phyloP scores from a whole-genome alignment of 2,329 filamentous ascomycete genomes.

The Leptographium flavum region DNA sequence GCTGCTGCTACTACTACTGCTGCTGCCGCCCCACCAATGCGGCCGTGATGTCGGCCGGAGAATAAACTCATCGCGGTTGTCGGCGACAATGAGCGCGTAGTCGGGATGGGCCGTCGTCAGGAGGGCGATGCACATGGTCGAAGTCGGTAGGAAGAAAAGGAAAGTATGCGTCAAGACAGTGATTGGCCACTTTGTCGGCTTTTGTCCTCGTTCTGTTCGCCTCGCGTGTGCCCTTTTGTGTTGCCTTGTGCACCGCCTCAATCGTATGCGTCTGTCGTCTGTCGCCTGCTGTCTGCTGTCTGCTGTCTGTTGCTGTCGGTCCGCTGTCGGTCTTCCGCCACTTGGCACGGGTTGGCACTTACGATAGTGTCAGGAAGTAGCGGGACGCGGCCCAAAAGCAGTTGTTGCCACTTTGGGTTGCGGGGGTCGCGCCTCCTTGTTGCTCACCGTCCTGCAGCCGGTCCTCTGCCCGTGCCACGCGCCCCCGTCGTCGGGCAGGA shows the following conservation, averaged over 20 bases:
- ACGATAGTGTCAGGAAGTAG: neutral
- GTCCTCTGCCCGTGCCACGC: neutral
- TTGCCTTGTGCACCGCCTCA: too few species aligned
- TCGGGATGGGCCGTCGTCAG: slow-evolving; percentile 61
- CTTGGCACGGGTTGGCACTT: too few species aligned
- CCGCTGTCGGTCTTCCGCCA: too few species aligned
- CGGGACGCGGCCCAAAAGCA: neutral
- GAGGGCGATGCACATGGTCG: slow-evolving; percentile 61
- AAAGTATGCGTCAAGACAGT: too few species aligned
- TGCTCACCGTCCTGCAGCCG: too few species aligned
- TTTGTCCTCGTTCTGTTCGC: neutral
- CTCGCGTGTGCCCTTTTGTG: too few species aligned
- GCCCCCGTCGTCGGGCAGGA: neutral
- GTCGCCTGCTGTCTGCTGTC: too few species aligned
- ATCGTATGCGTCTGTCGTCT: too few species aligned
- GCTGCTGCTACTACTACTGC: neutral
- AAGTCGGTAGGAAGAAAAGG: too few species aligned
- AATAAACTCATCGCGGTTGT: slow-evolving; percentile 67
- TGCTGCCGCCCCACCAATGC: slow-evolving; percentile 41
- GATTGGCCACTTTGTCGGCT: too few species aligned
- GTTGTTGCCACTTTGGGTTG: neutral
- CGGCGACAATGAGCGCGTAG: slow-evolving; percentile 60
- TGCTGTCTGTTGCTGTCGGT: too few species aligned
- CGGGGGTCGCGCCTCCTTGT: too few species aligned
- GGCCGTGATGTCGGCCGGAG: slow-evolving; percentile 48